Conservation (phyloP, 1,284 basidiomycete species). For the Gomphus bonarii region DNA sequence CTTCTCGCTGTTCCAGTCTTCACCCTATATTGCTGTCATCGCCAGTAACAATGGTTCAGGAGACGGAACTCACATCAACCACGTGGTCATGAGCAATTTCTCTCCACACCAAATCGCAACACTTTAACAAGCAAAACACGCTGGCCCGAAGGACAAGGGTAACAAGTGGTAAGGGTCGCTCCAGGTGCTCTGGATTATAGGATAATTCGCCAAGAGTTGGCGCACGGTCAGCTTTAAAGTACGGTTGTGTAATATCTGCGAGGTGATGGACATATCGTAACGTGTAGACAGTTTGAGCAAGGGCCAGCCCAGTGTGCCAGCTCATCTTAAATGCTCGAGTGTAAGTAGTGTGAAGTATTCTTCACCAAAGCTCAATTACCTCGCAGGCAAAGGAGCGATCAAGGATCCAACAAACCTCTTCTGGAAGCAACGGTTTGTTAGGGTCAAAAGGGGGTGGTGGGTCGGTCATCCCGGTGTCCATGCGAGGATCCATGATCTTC, state of each 20-base stretch:
- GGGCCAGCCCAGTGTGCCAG: constrained; percentile 77
- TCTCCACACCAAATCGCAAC: constrained; percentile 72
- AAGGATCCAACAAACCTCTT: constrained; percentile 82
- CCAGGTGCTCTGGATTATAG: constrained; percentile 25
- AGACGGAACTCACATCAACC: constrained; percentile 53
- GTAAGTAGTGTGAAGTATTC: not conserved
- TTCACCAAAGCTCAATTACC: constrained; percentile 31
- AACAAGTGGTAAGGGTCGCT: constrained; percentile 47
- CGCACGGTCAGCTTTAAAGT: constrained; percentile 1
- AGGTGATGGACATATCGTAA: constrained; percentile 70
- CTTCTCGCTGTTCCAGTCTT: constrained; percentile 86
- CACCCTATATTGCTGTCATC: constrained; percentile 37
- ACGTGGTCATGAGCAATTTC: constrained; percentile 67
- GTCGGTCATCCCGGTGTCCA: constrained; percentile 70
- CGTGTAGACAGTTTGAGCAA: constrained; percentile 82
- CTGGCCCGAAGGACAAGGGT: constrained; percentile 63
- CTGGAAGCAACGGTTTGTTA: constrained; percentile 46
- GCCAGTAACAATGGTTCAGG: not conserved
- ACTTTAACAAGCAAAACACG: constrained; percentile 71
- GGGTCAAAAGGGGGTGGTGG: constrained; percentile 51
- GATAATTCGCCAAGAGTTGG: constrained; percentile 31
- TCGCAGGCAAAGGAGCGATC: constrained; percentile 75
- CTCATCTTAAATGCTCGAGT: constrained; percentile 47
- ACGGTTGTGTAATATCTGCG: constrained; percentile 37
- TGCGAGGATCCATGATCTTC: constrained; percentile 81